These are phyloP conservation scores for Kwoniella dejecticola DNA, from an alignment of 768 basidiomycete genomes.

Conservation along the genomic window DNA sequence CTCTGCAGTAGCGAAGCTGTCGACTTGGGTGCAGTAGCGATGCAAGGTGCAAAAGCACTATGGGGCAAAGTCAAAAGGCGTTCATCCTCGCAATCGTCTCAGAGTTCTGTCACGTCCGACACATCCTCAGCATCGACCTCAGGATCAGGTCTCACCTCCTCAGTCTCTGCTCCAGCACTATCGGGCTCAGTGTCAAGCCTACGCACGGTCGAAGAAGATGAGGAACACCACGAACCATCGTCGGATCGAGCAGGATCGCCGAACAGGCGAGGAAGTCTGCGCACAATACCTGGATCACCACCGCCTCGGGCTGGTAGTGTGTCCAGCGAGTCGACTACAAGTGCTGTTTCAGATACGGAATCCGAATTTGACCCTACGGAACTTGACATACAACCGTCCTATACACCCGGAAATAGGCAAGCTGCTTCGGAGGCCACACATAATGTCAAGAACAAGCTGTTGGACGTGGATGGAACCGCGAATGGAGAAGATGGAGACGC, in stretches of 20 bases:
- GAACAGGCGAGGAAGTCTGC: background rate
- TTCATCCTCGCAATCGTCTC: constrained; percentile 7
- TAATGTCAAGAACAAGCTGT: background rate
- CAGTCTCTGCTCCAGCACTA: background rate
- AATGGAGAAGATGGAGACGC: constrained; percentile 10
- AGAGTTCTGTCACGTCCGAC: background rate
- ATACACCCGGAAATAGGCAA: constrained; percentile 1
- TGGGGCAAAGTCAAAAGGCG: constrained; percentile 44
- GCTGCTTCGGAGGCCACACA: background rate
- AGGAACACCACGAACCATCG: constrained; percentile 3
- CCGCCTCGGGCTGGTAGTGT: constrained; percentile 10
- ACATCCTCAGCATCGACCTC: constrained; percentile 4
- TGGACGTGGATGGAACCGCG: background rate
- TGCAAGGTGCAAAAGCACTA: constrained; percentile 39
- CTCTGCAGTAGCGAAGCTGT: constrained; percentile 28
- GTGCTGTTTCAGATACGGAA: constrained; percentile 7
- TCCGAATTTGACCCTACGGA: constrained; percentile 3
- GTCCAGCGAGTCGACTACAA: background rate
- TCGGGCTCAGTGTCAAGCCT: background rate
- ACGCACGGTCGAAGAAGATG: constrained; percentile 20
- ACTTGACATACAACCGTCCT: background rate
- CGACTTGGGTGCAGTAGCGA: constrained; percentile 46
- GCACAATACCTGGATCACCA: constrained; percentile 16
- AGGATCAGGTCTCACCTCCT: background rate
- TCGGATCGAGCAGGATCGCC: background rate